Evolutionary conservation across 2,329 filamentous ascomycete genomes (phyloP).

Genomic region (Monosporascus sp.): DNA sequence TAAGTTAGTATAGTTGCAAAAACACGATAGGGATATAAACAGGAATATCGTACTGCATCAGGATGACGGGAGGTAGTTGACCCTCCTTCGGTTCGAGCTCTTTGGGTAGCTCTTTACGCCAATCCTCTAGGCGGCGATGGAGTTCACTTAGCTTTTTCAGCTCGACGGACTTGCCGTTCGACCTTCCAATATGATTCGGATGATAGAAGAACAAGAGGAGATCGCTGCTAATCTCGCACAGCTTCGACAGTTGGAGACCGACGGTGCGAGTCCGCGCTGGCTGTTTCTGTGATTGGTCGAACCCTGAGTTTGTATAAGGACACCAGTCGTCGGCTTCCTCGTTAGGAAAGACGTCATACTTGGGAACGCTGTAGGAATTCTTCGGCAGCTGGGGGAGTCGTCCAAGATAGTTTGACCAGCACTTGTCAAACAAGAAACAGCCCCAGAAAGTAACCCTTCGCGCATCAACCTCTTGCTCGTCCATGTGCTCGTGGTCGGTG

Average conservation of each 20-base stretch:
- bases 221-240: slow-evolving; percentile 93
- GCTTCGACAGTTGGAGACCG: slow-evolving; percentile 70
- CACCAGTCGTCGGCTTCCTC: slow-evolving; percentile 86
- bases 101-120: slow-evolving; percentile 75
- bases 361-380: slow-evolving; percentile 75
- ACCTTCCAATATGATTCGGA: slow-evolving; percentile 58
- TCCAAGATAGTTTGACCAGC: slow-evolving; percentile 96
- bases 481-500: slow-evolving; percentile 51
- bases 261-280: slow-evolving; percentile 78
- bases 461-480: slow-evolving; percentile 82
- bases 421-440: slow-evolving; percentile 97
- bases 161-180: slow-evolving; percentile 72
- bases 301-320: slow-evolving; percentile 80
- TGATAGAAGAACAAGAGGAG: slow-evolving; percentile 88
- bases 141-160: slow-evolving; percentile 90
- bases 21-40: neutral
- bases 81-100: slow-evolving; percentile 89
- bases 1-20: slow-evolving; percentile 15
- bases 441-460: slow-evolving; percentile 94
- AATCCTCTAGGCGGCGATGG: slow-evolving; percentile 82
- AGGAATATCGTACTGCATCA: slow-evolving; percentile 67
- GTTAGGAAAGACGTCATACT: slow-evolving; percentile 82
- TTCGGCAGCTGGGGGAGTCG: slow-evolving; percentile 81
- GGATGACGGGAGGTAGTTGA: slow-evolving; percentile 73
- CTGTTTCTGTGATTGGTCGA: slow-evolving; percentile 66